Evolutionary conservation across 2,329 filamentous ascomycete species (phyloP).

Genomic region (Cyanodermella asteris): DNA sequence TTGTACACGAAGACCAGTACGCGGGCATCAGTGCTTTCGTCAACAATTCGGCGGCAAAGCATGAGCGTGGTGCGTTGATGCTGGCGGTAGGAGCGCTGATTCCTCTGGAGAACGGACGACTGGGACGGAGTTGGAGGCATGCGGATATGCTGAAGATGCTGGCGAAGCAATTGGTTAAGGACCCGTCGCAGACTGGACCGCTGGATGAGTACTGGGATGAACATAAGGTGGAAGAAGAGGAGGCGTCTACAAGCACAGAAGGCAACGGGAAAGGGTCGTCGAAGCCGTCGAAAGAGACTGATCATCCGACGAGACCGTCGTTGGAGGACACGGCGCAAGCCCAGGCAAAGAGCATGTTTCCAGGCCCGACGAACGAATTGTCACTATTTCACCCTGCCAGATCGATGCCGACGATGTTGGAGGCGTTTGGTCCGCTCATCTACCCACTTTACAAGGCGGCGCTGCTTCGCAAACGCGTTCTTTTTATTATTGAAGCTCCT

Average conservation of each 20-base stretch:
- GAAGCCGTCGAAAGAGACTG: too few relatives aligned
- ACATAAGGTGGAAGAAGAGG: conserved; percentile 24
- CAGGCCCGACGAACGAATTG: conserved; percentile 34
- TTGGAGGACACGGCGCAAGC: too few relatives aligned
- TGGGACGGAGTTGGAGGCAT: conserved; percentile 79
- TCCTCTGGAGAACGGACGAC: conserved; percentile 58
- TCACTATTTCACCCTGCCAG: conserved; percentile 68
- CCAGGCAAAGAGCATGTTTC: too few relatives aligned
- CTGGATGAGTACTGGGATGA: conserved; percentile 67
- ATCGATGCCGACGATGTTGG: conserved; percentile 54
- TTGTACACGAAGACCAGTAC: conserved; percentile 54
- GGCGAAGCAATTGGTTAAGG: conserved; percentile 46
- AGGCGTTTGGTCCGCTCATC: conserved; percentile 72
- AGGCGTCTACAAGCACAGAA: conserved; percentile 4
- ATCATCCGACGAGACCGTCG: too few relatives aligned
- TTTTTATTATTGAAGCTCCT: conserved; percentile 69
- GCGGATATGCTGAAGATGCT: conserved; percentile 54
- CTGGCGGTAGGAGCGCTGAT: conserved; percentile 79
- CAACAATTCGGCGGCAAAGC: conserved; percentile 58
- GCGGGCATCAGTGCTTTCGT: conserved; percentile 84
- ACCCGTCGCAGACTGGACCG: conserved; percentile 38
- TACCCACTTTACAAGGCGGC: conserved; percentile 82
- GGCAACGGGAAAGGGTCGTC: too few relatives aligned
- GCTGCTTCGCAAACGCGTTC: conserved; percentile 63
- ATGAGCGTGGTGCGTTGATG: conserved; percentile 73